These are phyloP conservation scores for Ophiostoma australiae DNA, from an alignment of 2,329 filamentous ascomycete species.

Conservation along the genomic window DNA sequence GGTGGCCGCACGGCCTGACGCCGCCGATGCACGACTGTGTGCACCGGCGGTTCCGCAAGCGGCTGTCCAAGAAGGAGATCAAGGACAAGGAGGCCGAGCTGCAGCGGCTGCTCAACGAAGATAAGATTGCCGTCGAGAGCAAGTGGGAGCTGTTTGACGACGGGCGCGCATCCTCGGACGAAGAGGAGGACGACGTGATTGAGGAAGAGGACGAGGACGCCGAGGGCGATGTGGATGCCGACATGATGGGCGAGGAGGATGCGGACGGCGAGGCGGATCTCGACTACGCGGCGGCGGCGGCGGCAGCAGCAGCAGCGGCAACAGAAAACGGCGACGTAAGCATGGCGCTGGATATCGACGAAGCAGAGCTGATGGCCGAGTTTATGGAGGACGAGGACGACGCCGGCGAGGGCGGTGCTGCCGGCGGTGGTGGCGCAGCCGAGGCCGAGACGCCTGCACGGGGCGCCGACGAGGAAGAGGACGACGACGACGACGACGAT, in stretches of 20 bases:
- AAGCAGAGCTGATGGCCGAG: slow-evolving; percentile 37
- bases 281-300: slow-evolving; percentile 39
- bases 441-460: slow-evolving; percentile 38
- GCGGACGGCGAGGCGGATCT: slow-evolving; percentile 53
- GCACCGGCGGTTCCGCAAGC: slow-evolving; percentile 76
- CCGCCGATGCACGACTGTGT: slow-evolving; percentile 83
- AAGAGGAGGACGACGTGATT: slow-evolving; percentile 34
- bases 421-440: slow-evolving; percentile 40
- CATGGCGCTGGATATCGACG: slow-evolving; percentile 31
- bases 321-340: neutral
- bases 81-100: slow-evolving; percentile 79
- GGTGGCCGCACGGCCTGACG: slow-evolving; percentile 80
- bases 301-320: slow-evolving; percentile 31
- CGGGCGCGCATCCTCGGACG: slow-evolving; percentile 28
- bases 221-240: slow-evolving; percentile 41
- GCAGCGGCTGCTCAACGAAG: slow-evolving; percentile 65
- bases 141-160: slow-evolving; percentile 62
- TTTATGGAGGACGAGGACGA: slow-evolving; percentile 49
- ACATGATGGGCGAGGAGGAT: slow-evolving; percentile 48
- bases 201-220: slow-evolving; percentile 58
- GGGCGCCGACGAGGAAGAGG: slow-evolving; percentile 40
- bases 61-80: slow-evolving; percentile 75
- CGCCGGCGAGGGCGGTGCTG: slow-evolving; percentile 37
- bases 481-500: slow-evolving; percentile 47
- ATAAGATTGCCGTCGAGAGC: slow-evolving; percentile 56